These are phyloP conservation scores for Verbascum thapsus DNA, from an alignment of 257 asterid genomes.

Conservation along the genomic window DNA sequence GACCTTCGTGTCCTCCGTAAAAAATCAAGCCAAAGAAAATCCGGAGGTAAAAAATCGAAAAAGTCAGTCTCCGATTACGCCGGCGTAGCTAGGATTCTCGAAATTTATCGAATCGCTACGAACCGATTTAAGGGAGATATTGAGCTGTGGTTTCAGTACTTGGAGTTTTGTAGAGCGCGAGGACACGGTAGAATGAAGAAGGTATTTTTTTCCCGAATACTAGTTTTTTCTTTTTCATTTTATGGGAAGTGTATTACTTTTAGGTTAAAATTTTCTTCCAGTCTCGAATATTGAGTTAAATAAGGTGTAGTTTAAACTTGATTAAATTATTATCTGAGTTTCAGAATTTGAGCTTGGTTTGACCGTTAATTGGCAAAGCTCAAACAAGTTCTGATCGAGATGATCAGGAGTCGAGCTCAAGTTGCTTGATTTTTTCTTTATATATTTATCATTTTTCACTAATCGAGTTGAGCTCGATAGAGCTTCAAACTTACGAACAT, in stretches of 20 bases:
- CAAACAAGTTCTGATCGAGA: no score
- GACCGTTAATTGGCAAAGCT: no score
- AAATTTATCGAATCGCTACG: conserved; percentile 74
- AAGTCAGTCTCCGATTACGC: conserved; percentile 76
- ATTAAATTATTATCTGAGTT: no score
- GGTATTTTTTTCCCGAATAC: conserved; percentile 41
- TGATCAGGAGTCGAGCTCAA: no score
- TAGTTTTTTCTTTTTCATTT: background rate
- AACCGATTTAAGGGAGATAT: conserved; percentile 88
- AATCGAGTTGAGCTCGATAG: no score
- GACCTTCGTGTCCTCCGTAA: conserved; percentile 70
- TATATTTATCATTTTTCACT: no score
- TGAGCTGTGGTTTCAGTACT: conserved; percentile 88
- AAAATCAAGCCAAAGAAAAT: conserved; percentile 41
- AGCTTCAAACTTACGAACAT: no score
- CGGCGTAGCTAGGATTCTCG: conserved; percentile 69
- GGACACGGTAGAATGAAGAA: conserved; percentile 82
- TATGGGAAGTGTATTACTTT: conserved; percentile 2
- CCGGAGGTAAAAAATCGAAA: conserved; percentile 48
- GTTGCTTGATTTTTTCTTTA: no score
- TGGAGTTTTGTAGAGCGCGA: conserved; percentile 78
- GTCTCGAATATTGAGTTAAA: no score
- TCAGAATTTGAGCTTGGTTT: no score
- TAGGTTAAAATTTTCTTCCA: conserved; percentile 2
- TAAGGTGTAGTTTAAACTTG: no score